These are phyloP conservation scores for Colletotrichum sp. DNA, from an alignment of 2,329 filamentous ascomycete species.

Conservation along the genomic window DNA sequence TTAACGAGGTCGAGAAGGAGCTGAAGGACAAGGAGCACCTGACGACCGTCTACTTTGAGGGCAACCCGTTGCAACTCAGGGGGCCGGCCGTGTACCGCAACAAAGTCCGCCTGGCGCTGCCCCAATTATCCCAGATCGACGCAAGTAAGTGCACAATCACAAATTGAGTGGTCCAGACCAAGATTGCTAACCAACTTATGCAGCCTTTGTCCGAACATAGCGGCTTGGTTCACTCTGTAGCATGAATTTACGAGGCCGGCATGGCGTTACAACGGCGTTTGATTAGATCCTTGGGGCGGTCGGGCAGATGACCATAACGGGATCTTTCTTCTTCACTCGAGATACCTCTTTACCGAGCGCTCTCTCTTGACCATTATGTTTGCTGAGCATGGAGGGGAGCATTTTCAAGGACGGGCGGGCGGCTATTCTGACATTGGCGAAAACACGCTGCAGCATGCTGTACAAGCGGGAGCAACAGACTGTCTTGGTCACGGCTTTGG, in stretches of 20 bases:
- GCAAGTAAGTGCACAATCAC: slow-evolving; percentile 75
- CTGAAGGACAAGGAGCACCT: slow-evolving; percentile 80
- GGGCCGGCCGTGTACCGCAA: slow-evolving; percentile 90
- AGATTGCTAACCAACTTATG: not conserved
- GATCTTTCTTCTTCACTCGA: not conserved
- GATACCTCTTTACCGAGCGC: slow-evolving; percentile 1
- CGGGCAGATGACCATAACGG: not conserved
- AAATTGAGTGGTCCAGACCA: too few species aligned
- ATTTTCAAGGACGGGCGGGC: not conserved
- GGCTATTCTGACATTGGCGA: not conserved
- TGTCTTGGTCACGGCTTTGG: slow-evolving; percentile 8
- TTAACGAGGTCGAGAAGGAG: slow-evolving; percentile 80
- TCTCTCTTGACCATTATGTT: not conserved
- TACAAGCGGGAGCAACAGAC: not conserved
- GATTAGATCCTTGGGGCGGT: not conserved
- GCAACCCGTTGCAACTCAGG: slow-evolving; percentile 83
- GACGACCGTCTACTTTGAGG: slow-evolving; percentile 95
- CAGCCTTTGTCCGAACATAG: slow-evolving; percentile 25
- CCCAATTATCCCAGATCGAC: slow-evolving; percentile 92
- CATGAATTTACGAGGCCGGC: slow-evolving; percentile 12
- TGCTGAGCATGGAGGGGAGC: not conserved
- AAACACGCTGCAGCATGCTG: not conserved
- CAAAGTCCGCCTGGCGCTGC: slow-evolving; percentile 87
- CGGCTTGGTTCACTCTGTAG: not conserved
- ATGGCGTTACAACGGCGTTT: slow-evolving; percentile 18